These are phyloP conservation scores for Flaveria sonorensis DNA, from an alignment of 129 eudicot species.

Conservation along the genomic window DNA sequence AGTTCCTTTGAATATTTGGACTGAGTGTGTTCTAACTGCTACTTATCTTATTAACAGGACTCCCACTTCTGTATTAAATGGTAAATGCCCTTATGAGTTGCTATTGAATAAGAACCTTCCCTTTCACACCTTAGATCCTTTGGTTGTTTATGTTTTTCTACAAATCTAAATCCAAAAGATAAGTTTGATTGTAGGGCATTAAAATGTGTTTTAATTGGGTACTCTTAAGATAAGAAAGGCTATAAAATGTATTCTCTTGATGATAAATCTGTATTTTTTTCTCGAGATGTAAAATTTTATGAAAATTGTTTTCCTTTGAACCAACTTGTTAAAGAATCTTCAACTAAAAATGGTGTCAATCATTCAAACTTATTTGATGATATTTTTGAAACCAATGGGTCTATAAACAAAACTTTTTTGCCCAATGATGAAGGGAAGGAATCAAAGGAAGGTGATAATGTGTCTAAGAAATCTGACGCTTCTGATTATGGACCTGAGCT, in stretches of 20 bases:
- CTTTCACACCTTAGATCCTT: background rate
- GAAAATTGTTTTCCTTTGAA: too few species aligned
- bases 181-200: background rate
- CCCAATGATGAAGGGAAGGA: too few species aligned
- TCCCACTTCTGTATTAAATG: background rate
- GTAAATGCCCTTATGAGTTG: background rate
- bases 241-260: background rate
- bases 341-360: too few species aligned
- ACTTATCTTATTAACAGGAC: background rate
- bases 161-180: background rate
- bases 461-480: too few species aligned
- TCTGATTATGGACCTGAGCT: too few species aligned
- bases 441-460: too few species aligned
- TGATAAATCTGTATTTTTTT: background rate
- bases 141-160: background rate
- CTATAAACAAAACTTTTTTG: too few species aligned
- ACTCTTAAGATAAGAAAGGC: background rate
- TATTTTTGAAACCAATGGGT: too few species aligned
- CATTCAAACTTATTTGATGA: too few species aligned
- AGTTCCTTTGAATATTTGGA: background rate
- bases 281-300: background rate
- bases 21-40: background rate
- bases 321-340: too few species aligned
- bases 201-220: background rate
- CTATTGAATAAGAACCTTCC: background rate